These are phyloP conservation scores for Boletellus sp. DNA, from an alignment of 1,284 basidiomycete genomes.

Conservation along the genomic window DNA sequence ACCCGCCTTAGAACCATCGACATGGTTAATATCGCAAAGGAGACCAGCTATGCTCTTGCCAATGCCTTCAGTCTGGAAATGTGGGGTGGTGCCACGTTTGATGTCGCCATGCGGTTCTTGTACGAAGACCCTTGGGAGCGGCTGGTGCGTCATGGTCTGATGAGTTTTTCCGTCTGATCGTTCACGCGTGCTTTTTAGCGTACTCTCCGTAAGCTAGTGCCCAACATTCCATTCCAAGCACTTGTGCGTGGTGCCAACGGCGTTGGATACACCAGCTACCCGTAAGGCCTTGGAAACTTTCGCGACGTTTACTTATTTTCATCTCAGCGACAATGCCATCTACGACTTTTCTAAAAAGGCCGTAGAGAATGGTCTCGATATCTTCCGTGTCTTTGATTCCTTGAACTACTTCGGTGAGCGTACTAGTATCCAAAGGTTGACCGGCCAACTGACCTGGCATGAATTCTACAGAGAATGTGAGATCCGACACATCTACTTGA, in stretches of 20 bases:
- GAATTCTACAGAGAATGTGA: conserved; percentile 56
- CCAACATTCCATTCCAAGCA: conserved; percentile 98
- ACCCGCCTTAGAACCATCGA: conserved; percentile 96
- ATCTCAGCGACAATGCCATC: conserved; percentile 88
- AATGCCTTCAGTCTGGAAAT: conserved; percentile 98
- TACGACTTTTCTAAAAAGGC: conserved; percentile 99
- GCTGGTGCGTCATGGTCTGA: conserved; percentile 52
- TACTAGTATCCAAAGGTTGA: background rate
- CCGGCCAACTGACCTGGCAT: conserved; percentile 9
- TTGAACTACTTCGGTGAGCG: conserved; percentile 91
- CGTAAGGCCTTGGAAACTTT: conserved; percentile 51
- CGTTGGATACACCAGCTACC: conserved; percentile 98
- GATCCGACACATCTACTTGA: conserved; percentile 13
- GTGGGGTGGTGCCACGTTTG: conserved; percentile 99
- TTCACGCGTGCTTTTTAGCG: conserved; percentile 47
- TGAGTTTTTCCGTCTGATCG: background rate
- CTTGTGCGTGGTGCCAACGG: conserved; percentile 99
- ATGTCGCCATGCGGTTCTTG: conserved; percentile 99
- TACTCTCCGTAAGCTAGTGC: conserved; percentile 91
- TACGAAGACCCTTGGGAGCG: conserved; percentile 99
- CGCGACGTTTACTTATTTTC: conserved; percentile 10
- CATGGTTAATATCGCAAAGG: conserved; percentile 98
- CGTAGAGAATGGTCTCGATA: conserved; percentile 98
- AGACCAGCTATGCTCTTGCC: conserved; percentile 91
- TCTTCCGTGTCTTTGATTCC: conserved; percentile 99